phyloP scores from a whole-genome alignment of 2,329 filamentous ascomycete genomes.

The Chaetomium olivaceum region DNA sequence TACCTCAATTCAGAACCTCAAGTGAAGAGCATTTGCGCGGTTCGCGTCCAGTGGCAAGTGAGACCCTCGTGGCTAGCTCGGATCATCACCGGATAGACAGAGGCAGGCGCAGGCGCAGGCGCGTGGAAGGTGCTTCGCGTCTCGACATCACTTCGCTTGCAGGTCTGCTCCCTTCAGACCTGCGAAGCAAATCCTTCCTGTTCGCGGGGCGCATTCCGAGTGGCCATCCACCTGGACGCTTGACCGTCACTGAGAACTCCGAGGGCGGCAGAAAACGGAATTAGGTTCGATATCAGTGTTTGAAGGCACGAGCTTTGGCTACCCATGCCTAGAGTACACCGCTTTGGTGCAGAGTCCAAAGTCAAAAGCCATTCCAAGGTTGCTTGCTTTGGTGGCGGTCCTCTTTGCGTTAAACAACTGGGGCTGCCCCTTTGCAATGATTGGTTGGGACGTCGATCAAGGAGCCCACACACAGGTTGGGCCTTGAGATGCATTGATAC shows the following conservation, averaged over 20 bases:
- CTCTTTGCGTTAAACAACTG: constrained; percentile 9
- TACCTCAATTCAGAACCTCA: neutral
- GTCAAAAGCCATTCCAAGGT: neutral
- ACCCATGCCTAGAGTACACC: neutral
- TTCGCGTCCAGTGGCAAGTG: neutral
- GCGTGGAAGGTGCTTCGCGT: neutral
- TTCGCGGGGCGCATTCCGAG: neutral
- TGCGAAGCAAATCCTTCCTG: neutral
- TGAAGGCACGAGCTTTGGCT: neutral
- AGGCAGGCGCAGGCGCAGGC: neutral
- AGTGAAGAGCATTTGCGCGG: neutral
- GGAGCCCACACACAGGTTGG: constrained; percentile 33
- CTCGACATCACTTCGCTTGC: neutral
- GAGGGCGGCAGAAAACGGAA: constrained; percentile 1
- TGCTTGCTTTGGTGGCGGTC: constrained; percentile 1
- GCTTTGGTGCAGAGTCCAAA: neutral
- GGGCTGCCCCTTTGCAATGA: constrained; percentile 28
- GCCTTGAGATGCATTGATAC: constrained; percentile 49
- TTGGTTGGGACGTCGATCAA: constrained; percentile 32
- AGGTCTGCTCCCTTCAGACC: neutral
- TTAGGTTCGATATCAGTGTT: neutral
- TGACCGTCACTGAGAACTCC: neutral
- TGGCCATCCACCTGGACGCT: neutral
- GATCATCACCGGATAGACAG: neutral
- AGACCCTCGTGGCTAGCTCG: neutral